These are phyloP conservation scores for Endogone sp. DNA, from an alignment of 192 early-diverging fungal species.

Conservation along the genomic window DNA sequence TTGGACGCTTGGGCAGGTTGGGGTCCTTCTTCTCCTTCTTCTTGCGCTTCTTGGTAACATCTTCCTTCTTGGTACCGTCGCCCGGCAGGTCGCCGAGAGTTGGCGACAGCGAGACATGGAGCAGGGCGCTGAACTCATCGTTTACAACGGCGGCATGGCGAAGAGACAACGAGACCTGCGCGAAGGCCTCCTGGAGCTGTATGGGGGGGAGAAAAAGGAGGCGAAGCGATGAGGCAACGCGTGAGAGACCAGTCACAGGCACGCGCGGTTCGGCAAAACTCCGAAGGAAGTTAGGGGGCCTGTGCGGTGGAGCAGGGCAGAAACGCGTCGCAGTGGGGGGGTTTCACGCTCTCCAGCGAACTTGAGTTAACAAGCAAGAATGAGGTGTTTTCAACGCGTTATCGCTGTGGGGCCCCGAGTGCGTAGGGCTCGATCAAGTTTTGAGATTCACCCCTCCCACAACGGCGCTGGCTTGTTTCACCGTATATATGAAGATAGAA, in stretches of 20 bases:
- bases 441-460: too few species aligned
- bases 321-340: not conserved
- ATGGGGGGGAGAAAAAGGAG: not conserved
- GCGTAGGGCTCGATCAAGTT: not conserved
- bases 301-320: too few species aligned
- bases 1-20: conserved; percentile 82
- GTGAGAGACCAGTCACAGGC: not conserved
- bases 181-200: conserved; percentile 2
- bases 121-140: not conserved
- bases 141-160: not conserved
- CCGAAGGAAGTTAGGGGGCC: not conserved
- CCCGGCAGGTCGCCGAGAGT: not conserved
- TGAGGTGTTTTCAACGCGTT: not conserved
- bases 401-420: not conserved
- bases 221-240: not conserved
- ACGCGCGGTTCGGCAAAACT: not conserved
- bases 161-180: not conserved
- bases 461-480: too few species aligned
- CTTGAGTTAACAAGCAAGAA: not conserved
- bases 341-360: not conserved
- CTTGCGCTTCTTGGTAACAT: conserved; percentile 40
- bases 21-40: conserved; percentile 74
- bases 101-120: not conserved
- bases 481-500: not conserved
- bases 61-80: not conserved